Evolutionary conservation across 2,329 filamentous ascomycete species (phyloP).

Genomic region (Huntiella abstrusa): DNA sequence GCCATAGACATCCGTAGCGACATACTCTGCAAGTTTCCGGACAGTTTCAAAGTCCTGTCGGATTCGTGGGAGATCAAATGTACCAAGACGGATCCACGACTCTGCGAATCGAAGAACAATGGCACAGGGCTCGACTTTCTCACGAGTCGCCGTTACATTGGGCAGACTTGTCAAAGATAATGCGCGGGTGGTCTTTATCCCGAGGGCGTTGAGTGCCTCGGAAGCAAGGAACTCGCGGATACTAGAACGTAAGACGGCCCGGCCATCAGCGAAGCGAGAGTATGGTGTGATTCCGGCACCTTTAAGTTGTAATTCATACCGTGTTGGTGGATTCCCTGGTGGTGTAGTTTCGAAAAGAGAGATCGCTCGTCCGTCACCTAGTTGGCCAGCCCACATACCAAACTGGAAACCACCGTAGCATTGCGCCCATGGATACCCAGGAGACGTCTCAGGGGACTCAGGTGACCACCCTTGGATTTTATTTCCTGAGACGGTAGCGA

Average conservation of each 20-base stretch:
- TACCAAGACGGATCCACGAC: constrained; percentile 84
- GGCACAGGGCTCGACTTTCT: constrained; percentile 72
- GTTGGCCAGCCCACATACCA: constrained; percentile 85
- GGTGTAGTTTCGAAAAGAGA: constrained; percentile 83
- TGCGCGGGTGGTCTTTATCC: constrained; percentile 73
- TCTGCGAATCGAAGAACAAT: constrained; percentile 86
- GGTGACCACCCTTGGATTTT: constrained; percentile 63
- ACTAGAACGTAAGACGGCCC: constrained; percentile 78
- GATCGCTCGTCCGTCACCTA: constrained; percentile 87
- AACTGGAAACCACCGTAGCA: constrained; percentile 77
- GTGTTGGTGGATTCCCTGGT: constrained; percentile 30
- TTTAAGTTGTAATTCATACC: constrained; percentile 87
- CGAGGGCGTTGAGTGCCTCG: constrained; percentile 69
- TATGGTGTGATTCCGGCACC: constrained; percentile 88
- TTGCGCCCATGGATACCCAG: constrained; percentile 89
- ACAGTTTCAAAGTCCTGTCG: constrained; percentile 61
- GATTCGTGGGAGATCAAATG: constrained; percentile 76
- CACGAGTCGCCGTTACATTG: constrained; percentile 52
- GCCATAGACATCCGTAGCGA: constrained; percentile 70
- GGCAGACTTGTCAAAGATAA: constrained; percentile 64
- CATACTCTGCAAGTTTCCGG: constrained; percentile 58
- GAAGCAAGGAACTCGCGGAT: constrained; percentile 90
- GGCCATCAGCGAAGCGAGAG: constrained; percentile 88
- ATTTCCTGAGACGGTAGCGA: constrained; percentile 62
- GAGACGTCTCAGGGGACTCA: constrained; percentile 21